phyloP scores from a whole-genome alignment of 495 filamentous ascomycete genomes.

The Penicillium fimorum region DNA sequence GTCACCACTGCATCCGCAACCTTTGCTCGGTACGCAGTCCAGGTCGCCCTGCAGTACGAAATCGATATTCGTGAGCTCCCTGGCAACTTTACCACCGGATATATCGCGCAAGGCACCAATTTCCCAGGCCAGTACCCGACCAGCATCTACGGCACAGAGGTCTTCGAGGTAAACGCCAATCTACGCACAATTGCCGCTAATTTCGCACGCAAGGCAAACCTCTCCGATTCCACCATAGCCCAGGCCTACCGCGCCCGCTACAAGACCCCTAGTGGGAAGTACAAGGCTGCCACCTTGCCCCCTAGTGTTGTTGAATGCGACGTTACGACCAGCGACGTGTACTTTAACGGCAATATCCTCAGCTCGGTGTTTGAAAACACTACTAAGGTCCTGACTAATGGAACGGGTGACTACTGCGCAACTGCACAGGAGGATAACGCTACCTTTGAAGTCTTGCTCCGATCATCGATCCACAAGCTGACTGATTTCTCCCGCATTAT shows the following conservation, averaged over 20 bases:
- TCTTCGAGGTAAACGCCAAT: conserved; percentile 67
- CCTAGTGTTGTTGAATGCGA: conserved; percentile 67
- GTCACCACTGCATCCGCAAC: conserved; percentile 61
- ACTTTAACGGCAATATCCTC: conserved; percentile 63
- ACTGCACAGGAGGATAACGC: conserved; percentile 77
- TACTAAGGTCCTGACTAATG: conserved; percentile 64
- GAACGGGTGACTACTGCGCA: conserved; percentile 65
- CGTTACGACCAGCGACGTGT: conserved; percentile 68
- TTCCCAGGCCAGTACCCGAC: conserved; percentile 58
- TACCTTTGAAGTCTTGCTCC: conserved; percentile 63
- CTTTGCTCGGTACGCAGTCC: conserved; percentile 66
- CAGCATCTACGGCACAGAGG: conserved; percentile 72
- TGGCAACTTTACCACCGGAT: conserved; percentile 62
- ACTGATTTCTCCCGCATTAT: conserved; percentile 69
- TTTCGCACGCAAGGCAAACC: conserved; percentile 54
- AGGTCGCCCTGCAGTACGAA: conserved; percentile 73
- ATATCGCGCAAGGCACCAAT: conserved; percentile 59
- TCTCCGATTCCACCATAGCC: conserved; percentile 55
- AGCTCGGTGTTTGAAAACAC: conserved; percentile 64
- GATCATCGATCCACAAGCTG: conserved; percentile 51
- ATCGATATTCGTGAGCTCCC: conserved; percentile 70
- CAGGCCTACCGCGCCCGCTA: conserved; percentile 62
- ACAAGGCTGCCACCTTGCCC: conserved; percentile 48
- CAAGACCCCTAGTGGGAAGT: conserved; percentile 35
- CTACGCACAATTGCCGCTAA: conserved; percentile 55